Evolutionary conservation across 306 rosid species (phyloP), one percentile per base, ranked within the genome.

Genomic region (Cercis canadensis): DNA sequence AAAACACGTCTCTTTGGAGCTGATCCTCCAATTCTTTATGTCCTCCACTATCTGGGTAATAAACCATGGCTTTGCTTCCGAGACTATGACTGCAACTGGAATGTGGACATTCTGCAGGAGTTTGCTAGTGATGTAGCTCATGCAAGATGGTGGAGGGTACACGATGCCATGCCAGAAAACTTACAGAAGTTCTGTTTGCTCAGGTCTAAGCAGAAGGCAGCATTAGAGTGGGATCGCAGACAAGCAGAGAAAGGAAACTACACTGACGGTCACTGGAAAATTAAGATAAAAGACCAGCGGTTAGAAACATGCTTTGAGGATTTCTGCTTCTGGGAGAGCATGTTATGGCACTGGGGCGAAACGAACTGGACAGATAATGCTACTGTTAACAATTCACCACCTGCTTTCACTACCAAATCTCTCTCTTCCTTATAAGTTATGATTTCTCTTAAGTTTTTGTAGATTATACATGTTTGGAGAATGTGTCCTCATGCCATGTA

Each of bases 31-130:
- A 56, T 77, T 51, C 85, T 87, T 11, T 87, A 79, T 62, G 92
- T 87, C 65, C 70, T 87, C 51, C 92, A 87, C 62, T 87, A 87
- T 59, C 73, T 87, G 53, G 92, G 92, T 8, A 79, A 75, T 49
- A 87, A 87, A 52, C 92, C 92, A 10, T 87, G 92, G 92, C 46
- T 82, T 60, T 87, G 92, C 82, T 87, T 87, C 79, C 83, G 92
- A 11, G 92, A 87, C 78, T 87, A 87, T 59, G 92, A 87, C 70
- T 87, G 92, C 84, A 87, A 87, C 68, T 84, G 89, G 89, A 87
- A 87, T 50, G 92, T 80, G 18, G 89, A 87, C 58, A 57, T 77
- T 50, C 65, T 80, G 75, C 85, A 50, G 82, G 87, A 87, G 76
- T 87, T 87, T 64, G 92, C 92, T 6, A 87, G 92, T 57, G 85